Percentiles rank a stretch among this genome's conserved stretches.
phyloP scores from a whole-genome alignment of 345 rosid genomes.

The Pugionium dolabratum region DNA sequence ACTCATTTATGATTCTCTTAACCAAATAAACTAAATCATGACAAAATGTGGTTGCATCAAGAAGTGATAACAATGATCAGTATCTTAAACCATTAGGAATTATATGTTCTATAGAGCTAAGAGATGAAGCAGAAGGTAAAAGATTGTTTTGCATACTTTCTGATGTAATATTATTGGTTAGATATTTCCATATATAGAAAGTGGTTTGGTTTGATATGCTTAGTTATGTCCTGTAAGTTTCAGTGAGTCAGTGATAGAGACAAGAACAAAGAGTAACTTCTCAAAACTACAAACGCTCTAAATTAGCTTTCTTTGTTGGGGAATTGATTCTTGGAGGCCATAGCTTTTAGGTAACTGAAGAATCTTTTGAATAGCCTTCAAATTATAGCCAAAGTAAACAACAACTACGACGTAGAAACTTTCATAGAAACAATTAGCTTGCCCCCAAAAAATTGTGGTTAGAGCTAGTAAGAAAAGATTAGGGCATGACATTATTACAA shows the following conservation, averaged over 20 bases:
- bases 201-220: no score
- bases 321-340: constrained; percentile 22
- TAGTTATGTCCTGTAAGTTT: constrained; percentile 23
- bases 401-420: no score
- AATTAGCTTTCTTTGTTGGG: constrained; percentile 9
- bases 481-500: constrained; percentile 16
- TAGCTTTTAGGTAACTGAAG: constrained; percentile 19
- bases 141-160: no score
- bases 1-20: not conserved
- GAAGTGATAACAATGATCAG: constrained; percentile 8
- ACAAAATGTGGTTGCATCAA: constrained; percentile 5
- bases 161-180: no score
- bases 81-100: not conserved
- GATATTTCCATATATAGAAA: no score
- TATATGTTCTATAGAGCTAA: not conserved
- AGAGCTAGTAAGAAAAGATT: constrained; percentile 13
- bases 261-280: constrained; percentile 7
- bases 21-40: not conserved
- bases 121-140: no score
- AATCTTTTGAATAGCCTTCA: constrained; percentile 16
- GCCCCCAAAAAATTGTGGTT: constrained; percentile 13
- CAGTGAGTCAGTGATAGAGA: constrained; percentile 30
- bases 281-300: constrained; percentile 17
- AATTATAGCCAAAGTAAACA: not conserved
- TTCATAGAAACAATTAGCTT: constrained; percentile 1